Evolutionary conservation across 2,329 filamentous ascomycete genomes (phyloP).

Genomic region (Cryphonectria carpinicola): DNA sequence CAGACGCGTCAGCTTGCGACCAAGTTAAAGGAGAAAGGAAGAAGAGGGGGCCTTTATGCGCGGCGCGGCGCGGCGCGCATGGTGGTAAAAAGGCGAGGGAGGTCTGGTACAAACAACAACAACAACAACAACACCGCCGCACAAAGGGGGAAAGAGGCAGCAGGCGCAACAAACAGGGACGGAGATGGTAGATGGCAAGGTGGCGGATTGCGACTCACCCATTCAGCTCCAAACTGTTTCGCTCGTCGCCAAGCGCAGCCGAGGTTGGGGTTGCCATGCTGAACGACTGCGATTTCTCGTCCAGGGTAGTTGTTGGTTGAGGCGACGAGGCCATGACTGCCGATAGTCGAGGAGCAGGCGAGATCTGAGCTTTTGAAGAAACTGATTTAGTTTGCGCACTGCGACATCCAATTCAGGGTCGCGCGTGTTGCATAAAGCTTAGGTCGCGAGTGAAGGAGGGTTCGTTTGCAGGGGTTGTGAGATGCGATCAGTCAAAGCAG

Average conservation of each 20-base stretch:
- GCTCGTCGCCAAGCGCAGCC: slow-evolving; percentile 46
- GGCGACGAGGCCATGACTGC: slow-evolving; percentile 58
- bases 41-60: too few species aligned
- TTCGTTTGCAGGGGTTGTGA: not conserved
- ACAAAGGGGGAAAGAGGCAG: not conserved
- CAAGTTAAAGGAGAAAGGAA: not conserved
- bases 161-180: not conserved
- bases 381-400: slow-evolving; percentile 11
- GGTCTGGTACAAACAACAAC: not conserved
- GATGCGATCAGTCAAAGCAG: slow-evolving; percentile 6
- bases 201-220: slow-evolving; percentile 55
- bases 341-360: slow-evolving; percentile 43
- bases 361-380: slow-evolving; percentile 35
- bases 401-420: slow-evolving; percentile 41
- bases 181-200: slow-evolving; percentile 12
- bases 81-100: not conserved
- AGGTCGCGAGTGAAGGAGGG: not conserved
- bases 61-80: not conserved
- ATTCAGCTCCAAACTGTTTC: slow-evolving; percentile 46
- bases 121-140: not conserved
- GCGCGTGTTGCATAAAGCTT: slow-evolving; percentile 21
- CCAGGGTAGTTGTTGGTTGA: slow-evolving; percentile 45
- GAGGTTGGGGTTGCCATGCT: slow-evolving; percentile 49
- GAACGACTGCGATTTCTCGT: slow-evolving; percentile 54
- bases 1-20: slow-evolving; percentile 21